Evolutionary conservation across 148 eudicot species (phyloP).

Genomic region (Oxyria digyna): DNA sequence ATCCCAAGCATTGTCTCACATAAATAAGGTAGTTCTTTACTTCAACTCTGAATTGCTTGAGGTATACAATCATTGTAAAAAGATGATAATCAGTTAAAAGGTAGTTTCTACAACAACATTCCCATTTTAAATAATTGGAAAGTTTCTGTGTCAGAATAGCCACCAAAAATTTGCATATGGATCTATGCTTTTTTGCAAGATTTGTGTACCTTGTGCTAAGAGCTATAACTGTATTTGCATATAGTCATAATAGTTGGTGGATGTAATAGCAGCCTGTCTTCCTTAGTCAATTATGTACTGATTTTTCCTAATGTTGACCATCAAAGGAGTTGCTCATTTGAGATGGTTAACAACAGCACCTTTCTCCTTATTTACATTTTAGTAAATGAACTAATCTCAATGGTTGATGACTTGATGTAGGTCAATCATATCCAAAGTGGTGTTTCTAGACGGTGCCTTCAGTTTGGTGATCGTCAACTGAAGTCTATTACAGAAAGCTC

Average conservation of each 20-base stretch:
- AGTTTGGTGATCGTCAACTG: slow-evolving; percentile 21
- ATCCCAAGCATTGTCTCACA: neutral
- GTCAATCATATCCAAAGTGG: neutral
- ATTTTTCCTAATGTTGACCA: slow-evolving; percentile 1
- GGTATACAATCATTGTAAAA: neutral
- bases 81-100: neutral
- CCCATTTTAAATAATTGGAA: neutral
- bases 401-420: slow-evolving; percentile 2
- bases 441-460: slow-evolving; percentile 25
- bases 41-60: neutral
- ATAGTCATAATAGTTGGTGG: neutral
- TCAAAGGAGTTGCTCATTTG: neutral
- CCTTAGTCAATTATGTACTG: neutral
- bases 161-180: neutral
- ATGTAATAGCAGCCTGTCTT: neutral
- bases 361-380: neutral
- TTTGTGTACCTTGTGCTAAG: neutral
- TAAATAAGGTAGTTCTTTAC: neutral
- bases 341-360: neutral
- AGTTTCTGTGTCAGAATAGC: neutral
- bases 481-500: neutral
- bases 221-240: neutral
- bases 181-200: neutral
- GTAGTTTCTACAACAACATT: neutral
- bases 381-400: neutral